Percentiles rank a stretch among this genome's conserved stretches.
phyloP scores from a whole-genome alignment of 2,329 filamentous ascomycete species.

The Penicillium nordicum region DNA sequence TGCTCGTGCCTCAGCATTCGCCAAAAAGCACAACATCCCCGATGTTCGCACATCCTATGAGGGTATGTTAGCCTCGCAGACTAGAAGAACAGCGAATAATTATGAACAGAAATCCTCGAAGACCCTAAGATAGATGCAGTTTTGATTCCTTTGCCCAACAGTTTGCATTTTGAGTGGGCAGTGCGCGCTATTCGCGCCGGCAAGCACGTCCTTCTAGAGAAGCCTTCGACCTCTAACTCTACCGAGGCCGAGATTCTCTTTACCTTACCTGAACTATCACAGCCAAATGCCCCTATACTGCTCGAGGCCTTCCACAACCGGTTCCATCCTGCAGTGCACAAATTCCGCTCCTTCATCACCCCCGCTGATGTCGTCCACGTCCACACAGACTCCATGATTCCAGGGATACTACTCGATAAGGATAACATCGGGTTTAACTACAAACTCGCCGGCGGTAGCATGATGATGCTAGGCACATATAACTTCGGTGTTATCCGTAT shows the following conservation, averaged over 20 bases:
- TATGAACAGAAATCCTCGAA: background rate
- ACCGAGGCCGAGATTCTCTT: background rate
- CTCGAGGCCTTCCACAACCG: background rate
- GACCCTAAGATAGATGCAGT: background rate
- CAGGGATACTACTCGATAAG: background rate
- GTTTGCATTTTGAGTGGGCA: background rate
- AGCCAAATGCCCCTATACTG: background rate
- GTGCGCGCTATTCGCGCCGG: background rate
- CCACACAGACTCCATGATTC: background rate
- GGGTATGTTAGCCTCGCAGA: background rate
- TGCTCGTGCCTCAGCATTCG: background rate
- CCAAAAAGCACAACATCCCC: background rate
- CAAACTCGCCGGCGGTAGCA: background rate
- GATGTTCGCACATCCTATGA: background rate
- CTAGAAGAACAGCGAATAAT: background rate
- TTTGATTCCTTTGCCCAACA: background rate
- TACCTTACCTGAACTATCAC: background rate
- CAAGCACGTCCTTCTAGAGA: background rate
- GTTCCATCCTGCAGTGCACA: background rate
- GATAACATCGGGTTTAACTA: background rate
- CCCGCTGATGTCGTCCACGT: background rate
- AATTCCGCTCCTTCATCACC: background rate
- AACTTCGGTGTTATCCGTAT: background rate
- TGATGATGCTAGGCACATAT: background rate
- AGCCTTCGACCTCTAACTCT: background rate